phyloP scores from a whole-genome alignment of 768 basidiomycete genomes.

The Lactarius evosmus region DNA sequence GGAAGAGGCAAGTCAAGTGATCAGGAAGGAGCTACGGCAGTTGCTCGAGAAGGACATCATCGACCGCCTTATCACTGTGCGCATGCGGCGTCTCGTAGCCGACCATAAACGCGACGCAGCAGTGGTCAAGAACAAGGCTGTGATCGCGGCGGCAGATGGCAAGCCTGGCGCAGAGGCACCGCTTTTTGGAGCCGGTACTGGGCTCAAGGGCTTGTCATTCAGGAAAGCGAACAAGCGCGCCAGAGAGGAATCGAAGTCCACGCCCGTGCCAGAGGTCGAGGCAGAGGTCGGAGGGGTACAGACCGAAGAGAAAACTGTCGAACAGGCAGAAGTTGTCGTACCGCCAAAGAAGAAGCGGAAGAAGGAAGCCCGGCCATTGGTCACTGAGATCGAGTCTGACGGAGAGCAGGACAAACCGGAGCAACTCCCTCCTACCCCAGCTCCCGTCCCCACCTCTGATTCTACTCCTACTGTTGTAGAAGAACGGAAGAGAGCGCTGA shows the following conservation, averaged over 20 bases:
- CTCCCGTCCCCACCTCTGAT: conserved; percentile 29
- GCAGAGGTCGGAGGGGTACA: conserved; percentile 34
- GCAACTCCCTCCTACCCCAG: conserved; percentile 29
- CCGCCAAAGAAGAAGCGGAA: conserved; percentile 59
- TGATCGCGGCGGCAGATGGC: conserved; percentile 20
- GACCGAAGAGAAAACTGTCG: conserved; percentile 30
- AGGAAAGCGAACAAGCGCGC: conserved; percentile 42
- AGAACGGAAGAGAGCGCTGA: conserved; percentile 34
- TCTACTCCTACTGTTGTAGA: conserved; percentile 19
- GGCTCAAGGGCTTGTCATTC: conserved; percentile 47
- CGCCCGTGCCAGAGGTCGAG: conserved; percentile 30
- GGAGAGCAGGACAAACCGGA: conserved; percentile 44
- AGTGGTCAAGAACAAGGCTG: conserved; percentile 32
- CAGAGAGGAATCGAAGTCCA: conserved; percentile 36
- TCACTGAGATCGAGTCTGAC: conserved; percentile 55
- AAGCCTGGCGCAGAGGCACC: conserved; percentile 36
- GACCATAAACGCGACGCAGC: conserved; percentile 48
- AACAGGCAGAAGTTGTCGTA: conserved; percentile 39
- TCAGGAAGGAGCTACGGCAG: conserved; percentile 53
- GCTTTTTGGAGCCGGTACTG: conserved; percentile 40
- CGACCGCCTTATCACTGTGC: conserved; percentile 55
- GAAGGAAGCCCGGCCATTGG: conserved; percentile 44
- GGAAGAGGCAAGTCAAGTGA: conserved; percentile 50
- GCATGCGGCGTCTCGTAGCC: conserved; percentile 49
- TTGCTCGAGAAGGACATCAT: conserved; percentile 63